Conservation (phyloP, 1,284 basidiomycete genomes). For the Cryptococcus amylolentus region DNA sequence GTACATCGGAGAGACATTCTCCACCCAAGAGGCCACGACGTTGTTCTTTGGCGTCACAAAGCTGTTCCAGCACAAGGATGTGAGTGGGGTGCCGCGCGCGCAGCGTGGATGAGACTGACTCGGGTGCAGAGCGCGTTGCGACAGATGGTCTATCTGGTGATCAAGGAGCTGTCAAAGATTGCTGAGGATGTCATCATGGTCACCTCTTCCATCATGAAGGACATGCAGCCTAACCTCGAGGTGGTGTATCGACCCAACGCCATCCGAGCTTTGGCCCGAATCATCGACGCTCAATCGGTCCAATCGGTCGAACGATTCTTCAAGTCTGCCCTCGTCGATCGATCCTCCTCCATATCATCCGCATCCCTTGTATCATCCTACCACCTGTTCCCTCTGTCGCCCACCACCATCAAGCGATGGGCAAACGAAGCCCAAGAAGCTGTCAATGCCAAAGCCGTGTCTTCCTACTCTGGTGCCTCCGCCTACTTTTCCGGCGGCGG, state of each 20-base stretch:
- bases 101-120: background rate
- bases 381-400: slow-evolving; percentile 88
- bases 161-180: slow-evolving; percentile 95
- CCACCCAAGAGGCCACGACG: slow-evolving; percentile 92
- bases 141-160: slow-evolving; percentile 97
- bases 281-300: slow-evolving; percentile 79
- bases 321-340: slow-evolving; percentile 98
- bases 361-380: slow-evolving; percentile 96
- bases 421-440: slow-evolving; percentile 98
- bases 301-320: slow-evolving; percentile 99
- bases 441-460: slow-evolving; percentile 79
- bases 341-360: slow-evolving; percentile 90
- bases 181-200: slow-evolving; percentile 99
- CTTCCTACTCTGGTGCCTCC: slow-evolving; percentile 56
- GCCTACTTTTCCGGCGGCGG: slow-evolving; percentile 53
- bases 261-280: slow-evolving; percentile 90
- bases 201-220: slow-evolving; percentile 99
- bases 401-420: slow-evolving; percentile 96
- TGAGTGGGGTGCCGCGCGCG: slow-evolving; percentile 40
- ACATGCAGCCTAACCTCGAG: slow-evolving; percentile 98
- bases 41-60: slow-evolving; percentile 99
- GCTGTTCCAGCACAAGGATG: slow-evolving; percentile 99
- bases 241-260: slow-evolving; percentile 98
- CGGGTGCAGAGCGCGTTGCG: slow-evolving; percentile 75
- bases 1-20: slow-evolving; percentile 93